Conservation (phyloP, 306 rosid genomes). For the Cicer arietinum region DNA sequence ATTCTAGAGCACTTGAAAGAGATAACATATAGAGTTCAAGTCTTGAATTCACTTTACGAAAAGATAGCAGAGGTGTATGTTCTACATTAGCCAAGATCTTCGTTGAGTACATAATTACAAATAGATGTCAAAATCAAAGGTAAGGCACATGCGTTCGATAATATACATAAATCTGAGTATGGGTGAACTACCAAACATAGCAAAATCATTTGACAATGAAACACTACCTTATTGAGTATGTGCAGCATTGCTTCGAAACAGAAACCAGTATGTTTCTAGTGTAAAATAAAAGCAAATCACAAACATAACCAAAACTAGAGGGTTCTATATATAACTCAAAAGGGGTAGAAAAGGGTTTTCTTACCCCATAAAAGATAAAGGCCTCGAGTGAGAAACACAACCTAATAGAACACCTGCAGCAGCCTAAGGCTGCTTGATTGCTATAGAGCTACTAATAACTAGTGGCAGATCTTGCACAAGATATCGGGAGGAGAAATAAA, state of each 20-base stretch:
- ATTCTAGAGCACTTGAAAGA: neutral
- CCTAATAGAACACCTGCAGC: neutral
- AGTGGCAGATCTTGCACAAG: no score
- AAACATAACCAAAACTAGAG: neutral
- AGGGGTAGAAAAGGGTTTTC: neutral
- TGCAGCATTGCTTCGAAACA: neutral
- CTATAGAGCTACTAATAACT: conserved; percentile 9
- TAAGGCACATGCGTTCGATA: conserved; percentile 2
- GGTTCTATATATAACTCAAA: neutral
- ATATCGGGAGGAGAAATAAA: no score
- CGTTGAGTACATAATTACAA: neutral
- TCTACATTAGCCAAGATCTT: conserved; percentile 29
- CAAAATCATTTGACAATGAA: conserved; percentile 1
- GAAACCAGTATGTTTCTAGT: neutral
- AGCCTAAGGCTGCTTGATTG: conserved; percentile 20
- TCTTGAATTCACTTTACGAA: conserved; percentile 6
- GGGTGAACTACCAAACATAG: neutral
- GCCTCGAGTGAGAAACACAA: neutral
- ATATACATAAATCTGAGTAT: neutral
- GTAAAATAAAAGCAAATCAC: conserved; percentile 12
- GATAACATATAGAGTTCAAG: conserved; percentile 14
- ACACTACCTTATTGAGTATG: conserved; percentile 29
- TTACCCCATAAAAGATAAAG: neutral
- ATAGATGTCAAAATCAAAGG: conserved; percentile 14
- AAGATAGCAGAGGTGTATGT: conserved; percentile 3